Evolutionary conservation across 352 stramenopile species (phyloP).

Genomic region (Globisporangium middletonii): DNA sequence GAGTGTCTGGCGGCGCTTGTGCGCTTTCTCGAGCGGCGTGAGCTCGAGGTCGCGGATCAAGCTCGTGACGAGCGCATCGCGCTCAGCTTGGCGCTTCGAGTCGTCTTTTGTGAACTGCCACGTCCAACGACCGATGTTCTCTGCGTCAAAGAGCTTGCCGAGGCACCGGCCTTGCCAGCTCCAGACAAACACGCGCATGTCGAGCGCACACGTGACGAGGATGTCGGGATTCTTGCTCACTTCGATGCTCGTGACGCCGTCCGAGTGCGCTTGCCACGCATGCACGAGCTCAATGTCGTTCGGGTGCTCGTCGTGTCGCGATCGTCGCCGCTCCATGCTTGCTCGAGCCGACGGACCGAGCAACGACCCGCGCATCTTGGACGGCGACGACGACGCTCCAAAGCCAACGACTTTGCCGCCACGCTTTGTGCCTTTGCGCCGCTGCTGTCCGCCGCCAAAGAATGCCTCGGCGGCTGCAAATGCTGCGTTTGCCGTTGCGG

Average conservation of each 20-base stretch:
- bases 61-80: conserved; percentile 26
- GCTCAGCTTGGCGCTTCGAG: conserved; percentile 34
- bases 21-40: conserved; percentile 31
- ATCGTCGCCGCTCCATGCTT: background rate
- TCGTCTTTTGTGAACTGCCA: conserved; percentile 63
- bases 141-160: conserved; percentile 57
- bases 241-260: conserved; percentile 50
- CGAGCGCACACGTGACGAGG: conserved; percentile 49
- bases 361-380: conserved; percentile 5
- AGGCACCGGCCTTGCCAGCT: conserved; percentile 54
- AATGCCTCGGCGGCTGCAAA: conserved; percentile 46
- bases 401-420: conserved; percentile 9
- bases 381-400: background rate
- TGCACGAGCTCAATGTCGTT: conserved; percentile 9
- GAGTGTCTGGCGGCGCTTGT: conserved; percentile 30
- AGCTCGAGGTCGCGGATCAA: conserved; percentile 46
- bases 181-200: conserved; percentile 69
- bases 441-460: conserved; percentile 9
- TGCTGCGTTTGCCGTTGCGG: conserved; percentile 23
- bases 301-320: background rate
- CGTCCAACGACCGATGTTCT: conserved; percentile 34
- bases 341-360: too few relatives aligned
- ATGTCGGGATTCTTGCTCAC: conserved; percentile 56
- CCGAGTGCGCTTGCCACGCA: conserved; percentile 43
- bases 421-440: conserved; percentile 10